A percentile compares a stretch with the other conserved stretches of the same genome.
Evolutionary conservation across 1,284 basidiomycete species (phyloP).

Genomic region (Limonomyces culmigenus): DNA sequence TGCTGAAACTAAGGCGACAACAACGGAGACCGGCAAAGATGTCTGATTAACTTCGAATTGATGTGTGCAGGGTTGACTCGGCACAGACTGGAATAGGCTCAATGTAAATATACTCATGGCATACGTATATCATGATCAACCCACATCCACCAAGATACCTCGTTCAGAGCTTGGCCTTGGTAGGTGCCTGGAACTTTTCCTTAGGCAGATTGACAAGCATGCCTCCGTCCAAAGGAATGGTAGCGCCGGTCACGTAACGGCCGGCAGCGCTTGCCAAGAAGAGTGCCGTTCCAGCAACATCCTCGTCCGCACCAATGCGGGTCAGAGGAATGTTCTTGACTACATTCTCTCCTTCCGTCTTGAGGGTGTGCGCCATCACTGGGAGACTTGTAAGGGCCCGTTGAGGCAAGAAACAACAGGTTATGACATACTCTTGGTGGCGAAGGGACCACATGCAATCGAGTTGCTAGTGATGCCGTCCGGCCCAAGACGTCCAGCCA

Average conservation of each 20-base stretch:
- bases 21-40: too few relatives aligned
- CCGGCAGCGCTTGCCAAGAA: constrained; percentile 45
- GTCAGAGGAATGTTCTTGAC: constrained; percentile 28
- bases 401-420: neutral
- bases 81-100: too few relatives aligned
- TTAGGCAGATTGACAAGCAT: constrained; percentile 11
- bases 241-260: constrained; percentile 46
- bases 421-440: constrained; percentile 27
- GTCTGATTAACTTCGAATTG: too few relatives aligned
- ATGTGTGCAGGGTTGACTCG: too few relatives aligned
- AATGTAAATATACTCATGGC: too few relatives aligned
- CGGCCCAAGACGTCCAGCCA: constrained; percentile 40
- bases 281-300: constrained; percentile 43
- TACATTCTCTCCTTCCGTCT: constrained; percentile 28
- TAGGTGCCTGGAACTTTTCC: neutral
- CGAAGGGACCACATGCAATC: constrained; percentile 44
- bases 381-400: constrained; percentile 1
- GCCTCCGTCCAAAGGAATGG: constrained; percentile 45
- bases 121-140: too few relatives aligned
- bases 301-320: constrained; percentile 44
- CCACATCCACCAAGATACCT: too few relatives aligned
- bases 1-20: too few relatives aligned
- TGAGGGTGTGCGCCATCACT: constrained; percentile 49
- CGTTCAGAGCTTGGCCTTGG: neutral
- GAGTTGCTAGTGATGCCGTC: constrained; percentile 54